Conservation (phyloP, 1,284 basidiomycete genomes). For the Leccinum cinnamomeum region DNA sequence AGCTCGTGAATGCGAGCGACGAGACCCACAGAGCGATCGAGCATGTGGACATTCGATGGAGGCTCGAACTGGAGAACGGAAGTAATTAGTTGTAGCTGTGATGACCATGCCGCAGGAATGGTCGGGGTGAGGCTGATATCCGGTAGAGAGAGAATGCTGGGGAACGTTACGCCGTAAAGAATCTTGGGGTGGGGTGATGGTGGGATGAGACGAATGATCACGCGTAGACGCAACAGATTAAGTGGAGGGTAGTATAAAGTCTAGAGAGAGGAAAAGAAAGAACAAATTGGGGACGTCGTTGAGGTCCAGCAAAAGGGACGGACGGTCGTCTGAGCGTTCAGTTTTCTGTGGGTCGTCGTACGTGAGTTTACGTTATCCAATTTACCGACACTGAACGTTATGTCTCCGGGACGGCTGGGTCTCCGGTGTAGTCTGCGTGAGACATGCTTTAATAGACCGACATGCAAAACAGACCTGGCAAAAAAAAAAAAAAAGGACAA, state of each 20-base stretch:
- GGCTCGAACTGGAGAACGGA: conserved; percentile 56
- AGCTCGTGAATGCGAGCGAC: conserved; percentile 57
- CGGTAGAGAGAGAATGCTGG: conserved; percentile 48
- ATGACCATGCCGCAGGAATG: conserved; percentile 55
- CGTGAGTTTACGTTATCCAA: conserved; percentile 34
- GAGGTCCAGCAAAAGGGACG: conserved; percentile 32
- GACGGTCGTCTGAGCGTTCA: conserved; percentile 13
- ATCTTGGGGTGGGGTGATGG: conserved; percentile 59
- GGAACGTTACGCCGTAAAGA: conserved; percentile 68
- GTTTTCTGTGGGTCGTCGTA: conserved; percentile 31
- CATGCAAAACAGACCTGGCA: conserved; percentile 33
- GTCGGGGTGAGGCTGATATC: conserved; percentile 40
- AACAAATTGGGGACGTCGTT: conserved; percentile 21
- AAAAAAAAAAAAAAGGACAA: no score
- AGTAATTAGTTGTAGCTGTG: conserved; percentile 50
- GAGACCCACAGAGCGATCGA: conserved; percentile 64
- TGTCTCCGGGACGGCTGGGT: conserved; percentile 1
- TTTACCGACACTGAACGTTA: conserved; percentile 13
- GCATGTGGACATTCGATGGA: conserved; percentile 55
- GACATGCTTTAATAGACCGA: no score
- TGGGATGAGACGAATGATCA: conserved; percentile 71
- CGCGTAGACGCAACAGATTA: conserved; percentile 26
- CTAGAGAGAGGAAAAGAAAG: conserved; percentile 12
- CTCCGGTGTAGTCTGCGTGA: no score
- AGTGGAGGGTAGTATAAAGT: conserved; percentile 24